A percentile compares a stretch with the other conserved stretches of the same genome.
Evolutionary conservation across 495 filamentous ascomycete species (phyloP).

Genomic region (Bacidia rubella): DNA sequence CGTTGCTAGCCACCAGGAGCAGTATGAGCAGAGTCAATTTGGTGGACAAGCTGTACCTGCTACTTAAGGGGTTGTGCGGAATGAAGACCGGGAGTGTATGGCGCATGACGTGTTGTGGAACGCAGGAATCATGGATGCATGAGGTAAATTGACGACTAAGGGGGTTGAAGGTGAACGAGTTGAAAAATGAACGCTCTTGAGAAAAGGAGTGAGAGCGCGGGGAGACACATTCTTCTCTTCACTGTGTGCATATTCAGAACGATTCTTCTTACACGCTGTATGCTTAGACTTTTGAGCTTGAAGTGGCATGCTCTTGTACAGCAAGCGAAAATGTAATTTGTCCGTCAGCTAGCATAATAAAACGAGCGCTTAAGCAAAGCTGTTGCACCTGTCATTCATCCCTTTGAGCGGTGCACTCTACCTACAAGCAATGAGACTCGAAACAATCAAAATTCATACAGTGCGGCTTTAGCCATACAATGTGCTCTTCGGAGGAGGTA

Average conservation of each 20-base stretch:
- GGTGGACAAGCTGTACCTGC: constrained; percentile 19
- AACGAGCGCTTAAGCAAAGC: too few relatives aligned
- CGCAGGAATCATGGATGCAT: background rate
- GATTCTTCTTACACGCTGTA: background rate
- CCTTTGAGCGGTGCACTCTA: too few relatives aligned
- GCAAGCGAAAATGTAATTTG: background rate
- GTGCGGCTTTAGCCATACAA: too few relatives aligned
- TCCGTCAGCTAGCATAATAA: background rate
- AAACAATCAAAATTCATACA: too few relatives aligned
- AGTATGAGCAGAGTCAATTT: constrained; percentile 19
- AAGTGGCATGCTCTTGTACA: background rate
- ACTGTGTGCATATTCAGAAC: background rate
- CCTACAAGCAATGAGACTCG: too few relatives aligned
- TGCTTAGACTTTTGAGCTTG: background rate
- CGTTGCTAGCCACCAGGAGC: constrained; percentile 17
- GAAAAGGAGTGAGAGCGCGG: background rate
- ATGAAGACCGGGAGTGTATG: background rate
- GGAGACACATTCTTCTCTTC: background rate
- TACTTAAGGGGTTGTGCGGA: background rate
- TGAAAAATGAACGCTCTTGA: background rate
- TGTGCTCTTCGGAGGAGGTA: too few relatives aligned
- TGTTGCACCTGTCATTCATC: too few relatives aligned
- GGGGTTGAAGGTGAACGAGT: background rate
- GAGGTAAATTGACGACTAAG: background rate
- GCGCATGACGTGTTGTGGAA: background rate